phyloP scores from a whole-genome alignment of 805 yeast species.

The Yarrowia sp. region DNA sequence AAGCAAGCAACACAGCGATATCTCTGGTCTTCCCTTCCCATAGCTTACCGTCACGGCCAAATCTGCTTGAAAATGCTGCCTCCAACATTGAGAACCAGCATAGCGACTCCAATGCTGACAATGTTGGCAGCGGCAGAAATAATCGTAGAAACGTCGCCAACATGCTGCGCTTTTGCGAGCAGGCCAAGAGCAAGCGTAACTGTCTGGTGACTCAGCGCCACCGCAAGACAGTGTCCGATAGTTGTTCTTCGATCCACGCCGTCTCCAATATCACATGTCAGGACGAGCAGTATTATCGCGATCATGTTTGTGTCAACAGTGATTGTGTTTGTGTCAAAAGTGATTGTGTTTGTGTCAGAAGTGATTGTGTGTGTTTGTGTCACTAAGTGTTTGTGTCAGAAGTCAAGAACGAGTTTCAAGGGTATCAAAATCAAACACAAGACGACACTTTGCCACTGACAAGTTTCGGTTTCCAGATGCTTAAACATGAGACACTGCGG shows the following conservation, averaged over 20 bases:
- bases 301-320: no score
- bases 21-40: background rate
- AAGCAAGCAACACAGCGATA: no score
- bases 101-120: conserved; percentile 13
- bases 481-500: conserved; percentile 2
- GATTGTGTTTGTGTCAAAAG: no score
- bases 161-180: conserved; percentile 1
- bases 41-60: background rate
- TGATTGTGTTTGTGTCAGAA: no score
- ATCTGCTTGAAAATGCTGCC: background rate
- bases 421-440: no score
- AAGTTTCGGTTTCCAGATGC: no score
- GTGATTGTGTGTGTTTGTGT: no score
- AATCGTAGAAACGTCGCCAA: background rate
- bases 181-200: background rate
- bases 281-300: background rate
- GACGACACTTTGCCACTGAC: no score
- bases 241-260: conserved; percentile 17
- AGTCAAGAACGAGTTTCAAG: no score
- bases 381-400: no score
- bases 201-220: conserved; percentile 14
- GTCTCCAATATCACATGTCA: conserved; percentile 12
- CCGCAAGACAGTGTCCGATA: conserved; percentile 14
- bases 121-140: conserved; percentile 15
- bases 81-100: background rate